Evolutionary conservation across 352 stramenopile species (phyloP).

Genomic region (Thalassiosira ordinaria): DNA sequence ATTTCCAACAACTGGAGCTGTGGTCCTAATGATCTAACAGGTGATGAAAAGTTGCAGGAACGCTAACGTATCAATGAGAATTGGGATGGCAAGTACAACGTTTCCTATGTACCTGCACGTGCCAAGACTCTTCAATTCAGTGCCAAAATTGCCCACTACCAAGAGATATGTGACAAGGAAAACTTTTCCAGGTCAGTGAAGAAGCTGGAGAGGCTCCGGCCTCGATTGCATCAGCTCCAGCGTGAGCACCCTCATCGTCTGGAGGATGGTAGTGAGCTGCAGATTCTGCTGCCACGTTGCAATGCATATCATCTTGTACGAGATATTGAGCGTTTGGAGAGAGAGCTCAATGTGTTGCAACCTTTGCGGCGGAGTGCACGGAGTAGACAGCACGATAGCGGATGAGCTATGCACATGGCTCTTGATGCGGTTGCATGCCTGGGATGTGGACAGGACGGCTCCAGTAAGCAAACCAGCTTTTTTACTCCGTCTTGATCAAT

Average conservation of each 20-base stretch:
- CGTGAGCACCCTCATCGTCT: not conserved
- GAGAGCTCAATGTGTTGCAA: not conserved
- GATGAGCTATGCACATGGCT: too few species aligned
- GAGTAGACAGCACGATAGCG: too few species aligned
- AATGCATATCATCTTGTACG: not conserved
- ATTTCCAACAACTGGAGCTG: not conserved
- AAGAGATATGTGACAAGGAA: not conserved
- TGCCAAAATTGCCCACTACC: not conserved
- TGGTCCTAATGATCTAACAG: not conserved
- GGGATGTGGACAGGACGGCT: too few species aligned
- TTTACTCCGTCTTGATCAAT: too few species aligned
- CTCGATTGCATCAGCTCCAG: not conserved
- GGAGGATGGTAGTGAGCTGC: not conserved
- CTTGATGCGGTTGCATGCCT: too few species aligned
- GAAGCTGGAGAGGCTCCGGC: not conserved
- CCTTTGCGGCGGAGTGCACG: too few species aligned
- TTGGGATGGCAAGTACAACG: not conserved
- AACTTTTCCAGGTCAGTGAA: not conserved
- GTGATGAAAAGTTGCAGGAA: not conserved
- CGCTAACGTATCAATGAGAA: not conserved
- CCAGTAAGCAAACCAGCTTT: too few species aligned
- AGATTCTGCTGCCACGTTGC: not conserved
- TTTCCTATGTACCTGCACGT: not conserved
- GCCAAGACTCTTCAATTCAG: not conserved
- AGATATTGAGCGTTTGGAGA: not conserved